These are phyloP conservation scores for Ceratocystis cubensis DNA, from an alignment of 2,329 filamentous ascomycete species.

Conservation along the genomic window DNA sequence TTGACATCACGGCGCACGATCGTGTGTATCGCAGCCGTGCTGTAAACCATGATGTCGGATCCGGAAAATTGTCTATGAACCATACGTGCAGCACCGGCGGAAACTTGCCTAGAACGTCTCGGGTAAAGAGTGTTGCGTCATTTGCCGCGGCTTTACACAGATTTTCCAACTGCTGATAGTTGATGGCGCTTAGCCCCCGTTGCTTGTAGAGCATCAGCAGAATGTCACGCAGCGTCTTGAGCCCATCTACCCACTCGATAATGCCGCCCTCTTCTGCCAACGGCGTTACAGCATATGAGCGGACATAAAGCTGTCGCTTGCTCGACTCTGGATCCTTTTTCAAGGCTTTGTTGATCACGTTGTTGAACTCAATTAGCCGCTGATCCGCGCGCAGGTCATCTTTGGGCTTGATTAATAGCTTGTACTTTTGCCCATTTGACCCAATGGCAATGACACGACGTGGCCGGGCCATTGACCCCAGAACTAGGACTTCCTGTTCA, in stretches of 20 bases:
- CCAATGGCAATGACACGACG: constrained; percentile 79
- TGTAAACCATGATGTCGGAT: constrained; percentile 82
- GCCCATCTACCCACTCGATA: constrained; percentile 96
- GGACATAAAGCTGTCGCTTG: constrained; percentile 83
- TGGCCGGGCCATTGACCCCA: constrained; percentile 85
- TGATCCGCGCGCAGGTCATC: constrained; percentile 96
- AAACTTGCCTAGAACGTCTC: constrained; percentile 52
- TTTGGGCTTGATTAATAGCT: constrained; percentile 91
- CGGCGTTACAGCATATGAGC: constrained; percentile 92
- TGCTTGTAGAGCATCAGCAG: constrained; percentile 66
- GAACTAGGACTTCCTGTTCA: constrained; percentile 74
- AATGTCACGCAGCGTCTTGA: constrained; percentile 88
- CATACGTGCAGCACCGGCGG: constrained; percentile 79
- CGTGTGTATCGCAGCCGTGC: constrained; percentile 82
- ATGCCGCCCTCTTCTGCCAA: constrained; percentile 95
- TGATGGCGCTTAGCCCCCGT: constrained; percentile 49
- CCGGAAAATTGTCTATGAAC: constrained; percentile 92
- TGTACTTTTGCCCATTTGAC: constrained; percentile 78
- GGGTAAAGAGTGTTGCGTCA: constrained; percentile 47
- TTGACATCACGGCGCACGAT: constrained; percentile 97
- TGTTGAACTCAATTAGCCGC: constrained; percentile 97
- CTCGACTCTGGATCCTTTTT: constrained; percentile 86
- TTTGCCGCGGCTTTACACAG: constrained; percentile 25
- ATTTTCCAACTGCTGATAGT: constrained; percentile 55
- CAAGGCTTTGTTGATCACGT: constrained; percentile 89